A percentile compares a stretch with the other conserved stretches of the same genome.
Conservation (phyloP, 2,329 filamentous ascomycete species). For the Fusarium palustre region DNA sequence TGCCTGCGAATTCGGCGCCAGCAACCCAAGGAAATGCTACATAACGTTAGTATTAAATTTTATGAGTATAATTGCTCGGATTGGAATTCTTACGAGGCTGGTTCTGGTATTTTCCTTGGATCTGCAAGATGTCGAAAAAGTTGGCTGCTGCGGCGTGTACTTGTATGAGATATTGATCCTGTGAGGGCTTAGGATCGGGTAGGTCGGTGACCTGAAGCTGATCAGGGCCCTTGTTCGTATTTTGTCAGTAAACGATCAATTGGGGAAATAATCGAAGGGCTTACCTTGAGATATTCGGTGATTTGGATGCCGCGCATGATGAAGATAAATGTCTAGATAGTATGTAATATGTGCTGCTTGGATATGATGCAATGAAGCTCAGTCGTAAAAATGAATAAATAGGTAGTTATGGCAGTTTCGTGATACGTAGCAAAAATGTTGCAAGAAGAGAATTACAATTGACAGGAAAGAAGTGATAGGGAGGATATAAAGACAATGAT, state of each 20-base stretch:
- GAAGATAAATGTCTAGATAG: conserved; percentile 3
- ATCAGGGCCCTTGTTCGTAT: conserved; percentile 71
- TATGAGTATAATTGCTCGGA: neutral
- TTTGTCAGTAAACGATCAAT: neutral
- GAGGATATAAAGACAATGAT: conserved; percentile 19
- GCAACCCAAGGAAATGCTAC: conserved; percentile 84
- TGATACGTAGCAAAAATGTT: neutral
- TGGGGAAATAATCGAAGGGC: neutral
- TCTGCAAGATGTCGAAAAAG: conserved; percentile 97
- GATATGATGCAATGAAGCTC: neutral
- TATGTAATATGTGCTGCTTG: neutral
- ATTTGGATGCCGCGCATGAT: conserved; percentile 82
- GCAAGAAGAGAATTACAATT: neutral
- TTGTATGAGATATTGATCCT: conserved; percentile 85
- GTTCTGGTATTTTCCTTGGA: conserved; percentile 94
- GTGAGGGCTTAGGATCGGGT: conserved; percentile 76
- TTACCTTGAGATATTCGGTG: conserved; percentile 78
- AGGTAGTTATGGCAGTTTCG: neutral
- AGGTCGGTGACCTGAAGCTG: conserved; percentile 82
- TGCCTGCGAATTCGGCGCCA: conserved; percentile 87
- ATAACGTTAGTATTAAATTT: neutral
- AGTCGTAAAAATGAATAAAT: neutral
- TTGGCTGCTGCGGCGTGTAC: conserved; percentile 91
- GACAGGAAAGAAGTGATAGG: neutral
- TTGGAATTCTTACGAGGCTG: conserved; percentile 71